phyloP scores from a whole-genome alignment of 2,329 filamentous ascomycete species.

The Cladorrhinum sp. region DNA sequence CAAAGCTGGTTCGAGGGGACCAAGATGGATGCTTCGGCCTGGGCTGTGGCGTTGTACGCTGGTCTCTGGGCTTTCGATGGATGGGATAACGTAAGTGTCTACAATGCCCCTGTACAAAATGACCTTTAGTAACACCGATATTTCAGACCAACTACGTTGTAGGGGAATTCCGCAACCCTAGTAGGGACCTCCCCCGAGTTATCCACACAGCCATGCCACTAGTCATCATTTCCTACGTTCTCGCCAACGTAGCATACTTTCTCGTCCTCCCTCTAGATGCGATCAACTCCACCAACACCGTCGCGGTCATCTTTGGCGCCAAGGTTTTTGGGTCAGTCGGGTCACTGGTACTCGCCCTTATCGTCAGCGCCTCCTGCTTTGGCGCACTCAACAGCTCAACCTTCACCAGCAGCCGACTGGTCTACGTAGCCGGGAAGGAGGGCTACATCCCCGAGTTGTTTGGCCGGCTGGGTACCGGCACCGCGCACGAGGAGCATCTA shows the following conservation, averaged over 20 bases:
- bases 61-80: constrained; percentile 98
- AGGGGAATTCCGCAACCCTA: constrained; percentile 90
- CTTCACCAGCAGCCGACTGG: constrained; percentile 86
- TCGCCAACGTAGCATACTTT: constrained; percentile 92
- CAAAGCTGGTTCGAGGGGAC: constrained; percentile 87
- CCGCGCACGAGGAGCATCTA: constrained; percentile 37
- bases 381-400: constrained; percentile 91
- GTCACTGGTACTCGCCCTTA: constrained; percentile 77
- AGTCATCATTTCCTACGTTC: constrained; percentile 84
- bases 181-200: constrained; percentile 84
- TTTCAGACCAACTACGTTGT: constrained; percentile 91
- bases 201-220: constrained; percentile 96
- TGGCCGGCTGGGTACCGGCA: constrained; percentile 72
- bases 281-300: constrained; percentile 86
- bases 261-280: constrained; percentile 78
- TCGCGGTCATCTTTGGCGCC: constrained; percentile 90
- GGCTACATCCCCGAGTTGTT: constrained; percentile 85
- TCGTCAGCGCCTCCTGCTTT: constrained; percentile 89
- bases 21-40: constrained; percentile 73
- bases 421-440: constrained; percentile 93
- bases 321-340: constrained; percentile 86
- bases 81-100: constrained; percentile 84
- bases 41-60: constrained; percentile 92
- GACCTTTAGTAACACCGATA: constrained; percentile 26
- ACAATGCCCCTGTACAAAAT: not conserved